Base-by-base conservation (phyloP, 192 early-diverging fungal species). In the Pecoramyces ruminantium region DNA sequence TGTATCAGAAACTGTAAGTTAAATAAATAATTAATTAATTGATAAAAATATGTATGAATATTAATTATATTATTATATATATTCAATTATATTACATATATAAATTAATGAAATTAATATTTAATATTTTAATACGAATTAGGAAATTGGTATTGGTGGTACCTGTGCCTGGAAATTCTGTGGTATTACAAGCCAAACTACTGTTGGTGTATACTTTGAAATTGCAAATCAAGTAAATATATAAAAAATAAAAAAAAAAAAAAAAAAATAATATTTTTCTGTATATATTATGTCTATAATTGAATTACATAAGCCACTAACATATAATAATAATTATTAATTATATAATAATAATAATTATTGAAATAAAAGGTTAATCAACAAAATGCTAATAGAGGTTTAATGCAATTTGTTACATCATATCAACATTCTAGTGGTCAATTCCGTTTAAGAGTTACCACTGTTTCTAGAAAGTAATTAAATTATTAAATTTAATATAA, bases 151-250 rank as follows among this genome's bases (percentile, higher is more conserved):
- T 82, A 94, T 99, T 82, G 94, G 95, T 78, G 93, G 93, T 81
- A 99, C 97, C 27, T 95, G 93, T 39, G 93, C 94, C 25, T 99
- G 97, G 97, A 95, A 95, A 80, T 92, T 98, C 86, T 95, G 96
- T 82, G 90, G 92, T 3, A 87, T 99, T 27, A 94, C 91, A 12
- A 92, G 94, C 27, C 93, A 90, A 80, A 94, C 97, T 0, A 96
- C 96, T 77, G 89, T 92, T 34, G 96, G 87, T 27, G 85, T 99
- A 30, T 98, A 98, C 87, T 99, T 99, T 90, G 97, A 99, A 85
- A 95, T 98, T 25, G 96, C 96, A 28, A 92, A 90, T 81, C 94
- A 97, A 85, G 87, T 40, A 83, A 39, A n/a, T 84, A 30, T 84
- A 77, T n/a, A 85, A n/a, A n/a, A n/a, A n/a, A n/a, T n/a, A n/a